These are phyloP conservation scores for Centella asiatica DNA, from an alignment of 129 eudicot species.

Conservation along the genomic window DNA sequence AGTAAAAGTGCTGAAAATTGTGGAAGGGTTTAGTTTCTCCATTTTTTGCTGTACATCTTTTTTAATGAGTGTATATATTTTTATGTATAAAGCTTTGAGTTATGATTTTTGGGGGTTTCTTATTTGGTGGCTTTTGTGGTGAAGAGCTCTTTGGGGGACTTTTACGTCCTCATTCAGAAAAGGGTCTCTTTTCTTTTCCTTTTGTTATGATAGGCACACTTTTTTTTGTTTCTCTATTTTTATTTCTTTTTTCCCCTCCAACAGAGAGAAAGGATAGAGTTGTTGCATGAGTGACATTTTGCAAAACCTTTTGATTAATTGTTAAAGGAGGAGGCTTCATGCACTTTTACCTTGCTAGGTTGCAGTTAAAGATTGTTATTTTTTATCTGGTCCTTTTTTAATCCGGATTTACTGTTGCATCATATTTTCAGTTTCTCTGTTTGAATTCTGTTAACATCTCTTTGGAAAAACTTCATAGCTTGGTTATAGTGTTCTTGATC, in stretches of 20 bases:
- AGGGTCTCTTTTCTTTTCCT: conserved; percentile 8
- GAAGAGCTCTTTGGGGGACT: conserved; percentile 4
- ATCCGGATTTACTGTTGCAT: not conserved
- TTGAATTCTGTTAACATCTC: not conserved
- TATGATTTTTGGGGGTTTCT: conserved; percentile 12
- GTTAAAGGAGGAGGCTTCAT: not conserved
- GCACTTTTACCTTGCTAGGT: not conserved
- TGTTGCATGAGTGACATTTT: conserved; percentile 12
- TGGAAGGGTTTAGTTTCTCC: not conserved
- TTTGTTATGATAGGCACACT: conserved; percentile 11
- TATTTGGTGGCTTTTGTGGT: conserved; percentile 17
- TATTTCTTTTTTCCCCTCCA: too few relatives aligned
- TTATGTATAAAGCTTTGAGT: not conserved
- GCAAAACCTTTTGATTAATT: not conserved
- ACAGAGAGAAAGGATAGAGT: conserved; percentile 1
- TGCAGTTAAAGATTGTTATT: not conserved
- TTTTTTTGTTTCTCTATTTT: too few relatives aligned
- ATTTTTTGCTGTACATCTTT: not conserved
- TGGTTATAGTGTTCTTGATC: too few relatives aligned
- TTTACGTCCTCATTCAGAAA: conserved; percentile 6
- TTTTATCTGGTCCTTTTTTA: not conserved
- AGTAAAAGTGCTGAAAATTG: not conserved
- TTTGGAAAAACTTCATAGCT: not conserved
- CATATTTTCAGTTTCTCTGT: not conserved
- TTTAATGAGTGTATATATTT: not conserved